phyloP scores from a whole-genome alignment of 768 basidiomycete genomes.

The Floccularia luteovirens region DNA sequence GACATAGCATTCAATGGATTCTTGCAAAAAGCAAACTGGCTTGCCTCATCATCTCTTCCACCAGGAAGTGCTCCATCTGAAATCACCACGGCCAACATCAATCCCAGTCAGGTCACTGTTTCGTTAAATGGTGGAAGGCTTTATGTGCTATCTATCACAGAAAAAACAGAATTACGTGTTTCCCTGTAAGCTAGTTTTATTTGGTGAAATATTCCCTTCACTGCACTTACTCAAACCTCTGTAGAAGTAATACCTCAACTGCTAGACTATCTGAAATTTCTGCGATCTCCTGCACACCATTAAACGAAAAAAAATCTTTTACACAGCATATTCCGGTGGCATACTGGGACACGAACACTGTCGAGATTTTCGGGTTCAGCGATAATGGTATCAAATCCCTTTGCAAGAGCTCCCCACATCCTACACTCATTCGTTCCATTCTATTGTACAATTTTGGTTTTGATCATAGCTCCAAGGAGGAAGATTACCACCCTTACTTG shows the following conservation, averaged over 20 bases:
- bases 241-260: slow-evolving; percentile 8
- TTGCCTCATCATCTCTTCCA: slow-evolving; percentile 10
- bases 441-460: slow-evolving; percentile 53
- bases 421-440: slow-evolving; percentile 38
- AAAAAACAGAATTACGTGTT: slow-evolving; percentile 24
- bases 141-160: slow-evolving; percentile 39
- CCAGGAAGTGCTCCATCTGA: slow-evolving; percentile 19
- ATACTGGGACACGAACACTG: slow-evolving; percentile 65
- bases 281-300: slow-evolving; percentile 55
- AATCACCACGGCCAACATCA: slow-evolving; percentile 65
- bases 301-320: slow-evolving; percentile 37
- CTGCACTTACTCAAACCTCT: not conserved
- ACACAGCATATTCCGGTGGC: slow-evolving; percentile 51
- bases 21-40: slow-evolving; percentile 32
- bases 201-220: not conserved
- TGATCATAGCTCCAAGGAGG: slow-evolving; percentile 21
- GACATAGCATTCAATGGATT: slow-evolving; percentile 37
- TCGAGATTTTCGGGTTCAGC: slow-evolving; percentile 42
- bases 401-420: slow-evolving; percentile 26
- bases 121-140: slow-evolving; percentile 50
- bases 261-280: slow-evolving; percentile 50
- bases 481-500: slow-evolving; percentile 42
- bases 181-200: slow-evolving; percentile 17
- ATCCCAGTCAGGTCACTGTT: slow-evolving; percentile 58
- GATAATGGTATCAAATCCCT: slow-evolving; percentile 16